These are phyloP conservation scores for Penicillium parvum DNA, from an alignment of 495 filamentous ascomycete species.

Conservation along the genomic window DNA sequence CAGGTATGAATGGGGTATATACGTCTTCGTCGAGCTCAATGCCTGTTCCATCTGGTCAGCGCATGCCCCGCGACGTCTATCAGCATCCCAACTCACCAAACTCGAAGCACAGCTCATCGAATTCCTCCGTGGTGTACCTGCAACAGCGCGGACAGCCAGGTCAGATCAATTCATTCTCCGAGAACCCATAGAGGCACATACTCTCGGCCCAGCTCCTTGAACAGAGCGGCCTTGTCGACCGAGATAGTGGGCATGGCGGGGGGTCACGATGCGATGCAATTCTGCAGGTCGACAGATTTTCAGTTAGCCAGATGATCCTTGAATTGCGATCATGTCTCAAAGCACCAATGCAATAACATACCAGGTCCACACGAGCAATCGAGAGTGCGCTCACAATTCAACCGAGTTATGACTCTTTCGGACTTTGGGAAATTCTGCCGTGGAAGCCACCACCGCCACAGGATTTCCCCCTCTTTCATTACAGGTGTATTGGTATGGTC, in stretches of 20 bases:
- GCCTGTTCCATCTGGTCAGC: slow-evolving; percentile 46
- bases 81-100: slow-evolving; percentile 58
- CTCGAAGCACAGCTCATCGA: slow-evolving; percentile 97
- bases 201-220: slow-evolving; percentile 84
- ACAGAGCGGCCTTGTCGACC: slow-evolving; percentile 92
- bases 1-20: slow-evolving; percentile 13
- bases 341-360: not conserved
- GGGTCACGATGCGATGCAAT: slow-evolving; percentile 25
- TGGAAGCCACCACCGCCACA: slow-evolving; percentile 29
- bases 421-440: slow-evolving; percentile 22
- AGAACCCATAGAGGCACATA: slow-evolving; percentile 40
- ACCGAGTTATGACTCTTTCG: slow-evolving; percentile 21
- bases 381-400: slow-evolving; percentile 4
- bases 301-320: not conserved
- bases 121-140: slow-evolving; percentile 87
- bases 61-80: slow-evolving; percentile 25
- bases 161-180: slow-evolving; percentile 1
- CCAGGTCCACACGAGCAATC: slow-evolving; percentile 4
- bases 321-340: not conserved
- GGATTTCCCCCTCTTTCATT: slow-evolving; percentile 22
- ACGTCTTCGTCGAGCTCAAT: slow-evolving; percentile 97
- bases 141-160: slow-evolving; percentile 6
- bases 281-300: not conserved
- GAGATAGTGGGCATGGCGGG: slow-evolving; percentile 76
- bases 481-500: slow-evolving; percentile 17